These are phyloP conservation scores for Pneumocystis carinii DNA, from an alignment of 1,139 yeast species.

Conservation along the genomic window DNA sequence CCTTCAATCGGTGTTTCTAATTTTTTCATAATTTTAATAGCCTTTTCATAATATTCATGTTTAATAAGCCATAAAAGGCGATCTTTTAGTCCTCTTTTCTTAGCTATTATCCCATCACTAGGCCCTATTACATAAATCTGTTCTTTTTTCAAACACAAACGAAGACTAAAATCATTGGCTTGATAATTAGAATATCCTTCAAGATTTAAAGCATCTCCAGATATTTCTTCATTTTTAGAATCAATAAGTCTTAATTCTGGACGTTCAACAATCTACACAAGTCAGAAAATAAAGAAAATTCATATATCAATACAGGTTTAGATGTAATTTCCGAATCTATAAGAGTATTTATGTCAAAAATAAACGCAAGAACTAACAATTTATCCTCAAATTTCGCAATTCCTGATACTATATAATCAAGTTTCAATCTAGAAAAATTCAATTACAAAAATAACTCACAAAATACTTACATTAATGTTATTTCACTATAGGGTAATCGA, in stretches of 20 bases:
- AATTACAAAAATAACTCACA: slow-evolving; percentile 31
- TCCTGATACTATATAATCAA: slow-evolving; percentile 61
- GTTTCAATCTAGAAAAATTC: slow-evolving; percentile 30
- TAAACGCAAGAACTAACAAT: slow-evolving; percentile 39
- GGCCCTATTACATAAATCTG: slow-evolving; percentile 63
- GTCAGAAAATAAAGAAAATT: not conserved
- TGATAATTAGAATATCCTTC: slow-evolving; percentile 48
- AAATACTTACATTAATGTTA: slow-evolving; percentile 12
- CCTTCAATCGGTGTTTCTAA: slow-evolving; percentile 39
- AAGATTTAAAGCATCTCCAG: slow-evolving; percentile 67
- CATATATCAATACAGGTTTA: slow-evolving; percentile 10
- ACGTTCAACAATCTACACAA: slow-evolving; percentile 3
- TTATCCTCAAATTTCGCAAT: slow-evolving; percentile 56
- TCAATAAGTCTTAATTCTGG: slow-evolving; percentile 65
- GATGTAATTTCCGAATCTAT: slow-evolving; percentile 10
- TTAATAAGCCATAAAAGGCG: slow-evolving; percentile 58
- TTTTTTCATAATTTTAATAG: slow-evolving; percentile 61
- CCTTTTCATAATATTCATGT: slow-evolving; percentile 40
- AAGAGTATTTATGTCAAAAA: slow-evolving; percentile 14
- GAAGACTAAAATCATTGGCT: slow-evolving; percentile 62
- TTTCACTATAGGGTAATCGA: slow-evolving; percentile 6
- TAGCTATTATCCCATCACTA: slow-evolving; percentile 63
- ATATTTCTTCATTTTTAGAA: slow-evolving; percentile 54
- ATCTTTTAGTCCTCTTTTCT: slow-evolving; percentile 53
- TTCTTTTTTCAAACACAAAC: slow-evolving; percentile 22